Conservation (phyloP, 139 green algal species). For the Chlamydomonas sp. region DNA sequence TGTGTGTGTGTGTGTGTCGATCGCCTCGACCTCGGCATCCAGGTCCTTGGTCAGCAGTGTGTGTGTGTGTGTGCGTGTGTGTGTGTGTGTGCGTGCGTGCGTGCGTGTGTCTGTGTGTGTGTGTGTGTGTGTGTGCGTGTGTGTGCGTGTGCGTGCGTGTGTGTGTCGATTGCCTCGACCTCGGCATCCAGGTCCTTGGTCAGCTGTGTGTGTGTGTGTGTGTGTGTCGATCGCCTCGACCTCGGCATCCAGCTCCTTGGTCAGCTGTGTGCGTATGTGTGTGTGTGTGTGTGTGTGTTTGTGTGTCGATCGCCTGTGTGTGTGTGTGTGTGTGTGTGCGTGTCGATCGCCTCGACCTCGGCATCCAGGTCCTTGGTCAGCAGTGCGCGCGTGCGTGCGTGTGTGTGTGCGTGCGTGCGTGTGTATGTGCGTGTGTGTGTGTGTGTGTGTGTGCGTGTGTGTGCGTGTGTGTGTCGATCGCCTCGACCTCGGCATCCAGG, state of each 20-base stretch:
- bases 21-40: not conserved
- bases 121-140: not conserved
- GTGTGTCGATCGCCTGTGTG: not conserved
- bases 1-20: conserved; percentile 8
- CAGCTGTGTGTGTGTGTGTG: not conserved
- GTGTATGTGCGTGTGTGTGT: not conserved
- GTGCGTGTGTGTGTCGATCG: not conserved
- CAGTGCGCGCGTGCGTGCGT: not conserved
- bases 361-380: not conserved
- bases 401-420: not conserved
- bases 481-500: too few relatives aligned
- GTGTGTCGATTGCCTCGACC: not conserved
- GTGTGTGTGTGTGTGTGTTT: not conserved
- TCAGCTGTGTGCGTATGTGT: not conserved
- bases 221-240: not conserved
- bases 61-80: conserved; percentile 5
- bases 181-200: not conserved
- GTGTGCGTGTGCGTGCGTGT: not conserved
- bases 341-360: too few relatives aligned
- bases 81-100: conserved; percentile 4
- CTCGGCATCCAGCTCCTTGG: not conserved
- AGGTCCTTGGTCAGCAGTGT: not conserved
- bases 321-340: too few relatives aligned
- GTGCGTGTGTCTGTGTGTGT: too few relatives aligned
- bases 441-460: not conserved